Percentiles rank a stretch among this genome's conserved stretches.
These are phyloP conservation scores for Thraustotheca clavata DNA, from an alignment of 352 stramenopile species.

Conservation along the genomic window DNA sequence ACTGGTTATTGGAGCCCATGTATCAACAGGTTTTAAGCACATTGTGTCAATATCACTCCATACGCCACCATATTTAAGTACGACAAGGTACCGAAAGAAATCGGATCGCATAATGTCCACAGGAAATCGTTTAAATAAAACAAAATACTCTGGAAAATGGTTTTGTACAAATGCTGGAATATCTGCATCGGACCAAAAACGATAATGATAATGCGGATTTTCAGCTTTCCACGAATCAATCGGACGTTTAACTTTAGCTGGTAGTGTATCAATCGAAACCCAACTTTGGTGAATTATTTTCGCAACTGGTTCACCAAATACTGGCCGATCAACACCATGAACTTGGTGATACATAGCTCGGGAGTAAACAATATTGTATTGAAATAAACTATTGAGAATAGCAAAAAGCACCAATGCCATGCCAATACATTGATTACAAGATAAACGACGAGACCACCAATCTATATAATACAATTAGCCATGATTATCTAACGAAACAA, in stretches of 20 bases:
- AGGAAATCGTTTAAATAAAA: neutral
- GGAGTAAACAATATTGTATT: neutral
- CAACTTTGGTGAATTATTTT: constrained; percentile 2
- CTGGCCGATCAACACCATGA: neutral
- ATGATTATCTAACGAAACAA: too few species aligned
- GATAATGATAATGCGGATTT: neutral
- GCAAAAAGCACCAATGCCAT: neutral
- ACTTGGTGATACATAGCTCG: neutral
- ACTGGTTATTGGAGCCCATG: neutral
- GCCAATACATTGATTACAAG: too few species aligned
- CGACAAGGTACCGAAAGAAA: neutral
- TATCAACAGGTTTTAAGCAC: neutral
- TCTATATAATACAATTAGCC: too few species aligned
- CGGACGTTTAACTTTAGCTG: neutral
- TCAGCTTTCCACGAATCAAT: neutral
- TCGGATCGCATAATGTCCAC: constrained; percentile 1
- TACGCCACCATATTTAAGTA: neutral
- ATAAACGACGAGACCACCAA: too few species aligned
- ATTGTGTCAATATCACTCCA: constrained; percentile 3
- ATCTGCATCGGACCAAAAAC: neutral
- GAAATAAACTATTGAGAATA: neutral
- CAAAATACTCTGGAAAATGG: neutral
- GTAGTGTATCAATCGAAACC: neutral
- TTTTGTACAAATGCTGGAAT: neutral
- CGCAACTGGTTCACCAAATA: neutral